phyloP scores from a whole-genome alignment of 164 flowering plant genomes.

The Berberis thunbergii region DNA sequence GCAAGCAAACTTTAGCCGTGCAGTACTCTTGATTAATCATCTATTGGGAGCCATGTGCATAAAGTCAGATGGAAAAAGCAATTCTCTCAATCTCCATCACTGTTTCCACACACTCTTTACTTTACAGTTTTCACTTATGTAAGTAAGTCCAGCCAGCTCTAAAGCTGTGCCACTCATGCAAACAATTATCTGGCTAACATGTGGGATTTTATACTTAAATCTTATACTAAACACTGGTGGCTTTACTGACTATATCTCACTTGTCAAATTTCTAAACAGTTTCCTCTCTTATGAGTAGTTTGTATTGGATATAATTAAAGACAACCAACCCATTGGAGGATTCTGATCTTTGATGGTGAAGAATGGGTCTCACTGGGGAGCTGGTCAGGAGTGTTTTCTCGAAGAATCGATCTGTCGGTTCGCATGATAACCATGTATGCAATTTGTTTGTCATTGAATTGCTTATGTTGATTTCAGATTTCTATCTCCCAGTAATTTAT shows the following conservation, averaged over 20 bases:
- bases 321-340: slow-evolving; percentile 14
- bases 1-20: slow-evolving; percentile 44
- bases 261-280: background rate
- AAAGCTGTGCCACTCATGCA: slow-evolving; percentile 5
- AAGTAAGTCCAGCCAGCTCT: slow-evolving; percentile 43
- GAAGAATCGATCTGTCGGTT: slow-evolving; percentile 31
- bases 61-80: slow-evolving; percentile 28
- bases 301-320: slow-evolving; percentile 12
- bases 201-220: slow-evolving; percentile 5
- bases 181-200: slow-evolving; percentile 13
- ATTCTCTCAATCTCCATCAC: background rate
- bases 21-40: slow-evolving; percentile 2
- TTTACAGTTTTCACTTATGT: slow-evolving; percentile 15
- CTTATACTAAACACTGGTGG: slow-evolving; percentile 2
- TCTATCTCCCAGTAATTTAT: background rate
- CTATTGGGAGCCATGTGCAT: slow-evolving; percentile 48
- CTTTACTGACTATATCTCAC: background rate
- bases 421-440: slow-evolving; percentile 32
- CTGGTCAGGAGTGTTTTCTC: slow-evolving; percentile 62
- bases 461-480: background rate
- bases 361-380: slow-evolving; percentile 69
- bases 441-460: slow-evolving; percentile 2
- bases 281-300: background rate
- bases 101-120: background rate
- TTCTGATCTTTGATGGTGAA: slow-evolving; percentile 11